These are phyloP conservation scores for Vigna trinervia DNA, from an alignment of 306 rosid species.

Conservation along the genomic window DNA sequence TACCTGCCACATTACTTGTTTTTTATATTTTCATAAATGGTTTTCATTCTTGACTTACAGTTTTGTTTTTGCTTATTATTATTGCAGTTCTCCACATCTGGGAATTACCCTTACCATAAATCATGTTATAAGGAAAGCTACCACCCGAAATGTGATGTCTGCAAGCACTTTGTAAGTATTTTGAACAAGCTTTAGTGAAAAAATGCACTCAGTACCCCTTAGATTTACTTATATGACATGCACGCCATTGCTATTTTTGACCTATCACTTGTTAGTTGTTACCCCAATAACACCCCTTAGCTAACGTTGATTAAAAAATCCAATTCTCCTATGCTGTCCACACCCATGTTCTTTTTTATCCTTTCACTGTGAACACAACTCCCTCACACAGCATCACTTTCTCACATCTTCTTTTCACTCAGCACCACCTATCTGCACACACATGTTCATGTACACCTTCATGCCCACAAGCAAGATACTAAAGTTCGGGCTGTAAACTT, in stretches of 20 bases:
- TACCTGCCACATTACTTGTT: constrained; percentile 14
- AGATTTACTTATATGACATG: not conserved
- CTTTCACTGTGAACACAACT: too few species aligned
- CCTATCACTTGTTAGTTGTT: not conserved
- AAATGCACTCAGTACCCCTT: not conserved
- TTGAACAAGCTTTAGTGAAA: not conserved
- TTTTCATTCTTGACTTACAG: not conserved
- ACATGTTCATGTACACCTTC: too few species aligned
- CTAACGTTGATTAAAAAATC: not conserved
- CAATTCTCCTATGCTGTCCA: not conserved
- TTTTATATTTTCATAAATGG: constrained; percentile 29
- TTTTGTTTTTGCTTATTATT: constrained; percentile 25
- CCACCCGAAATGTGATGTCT: constrained; percentile 99
- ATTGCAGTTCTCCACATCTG: constrained; percentile 87
- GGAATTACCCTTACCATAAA: constrained; percentile 88
- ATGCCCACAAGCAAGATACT: too few species aligned
- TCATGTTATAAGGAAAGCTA: constrained; percentile 93
- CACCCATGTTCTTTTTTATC: too few species aligned
- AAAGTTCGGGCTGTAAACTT: too few species aligned
- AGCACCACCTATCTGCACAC: too few species aligned
- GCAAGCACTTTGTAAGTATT: constrained; percentile 92
- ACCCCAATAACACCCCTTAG: not conserved
- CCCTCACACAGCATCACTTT: too few species aligned
- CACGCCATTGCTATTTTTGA: not conserved
- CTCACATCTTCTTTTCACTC: too few species aligned